Evolutionary conservation across 106 monocot species (phyloP), one percentile per base, ranked within the genome.

Genomic region (Hemerocallis citrina): DNA sequence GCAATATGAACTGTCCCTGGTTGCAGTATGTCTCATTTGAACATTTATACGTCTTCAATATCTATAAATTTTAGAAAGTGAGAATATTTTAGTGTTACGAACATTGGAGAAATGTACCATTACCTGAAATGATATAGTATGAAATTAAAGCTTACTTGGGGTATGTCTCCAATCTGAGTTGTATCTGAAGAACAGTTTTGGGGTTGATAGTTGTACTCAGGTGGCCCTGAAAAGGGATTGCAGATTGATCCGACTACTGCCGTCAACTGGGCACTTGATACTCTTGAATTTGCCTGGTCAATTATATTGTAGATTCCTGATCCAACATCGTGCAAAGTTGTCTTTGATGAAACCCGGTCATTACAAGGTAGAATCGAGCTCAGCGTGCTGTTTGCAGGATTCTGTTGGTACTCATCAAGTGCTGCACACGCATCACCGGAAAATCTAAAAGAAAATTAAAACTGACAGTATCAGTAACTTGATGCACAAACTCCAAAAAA

Each of bases 221-320:
- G 96, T 37, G 96, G 83, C 20, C 76, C 74, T 14, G 91, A 82
- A 54, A 98, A 91, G 39, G 96, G 96, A 54, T 98, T 98, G 81
- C 96, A 98, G 3, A 98, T 56, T 46, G 74, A 81, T 52, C 67
- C 59, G 23, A 85, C 20, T 10, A 44, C 63, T 38, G 72, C 52
- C 11, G 66, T 52, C 45, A 72, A 56, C 19, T 73, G 77, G 24
- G 72, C 23, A 31, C 37, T 48, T 59, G 83, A 84, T 37, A 98
- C 87, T 28, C 85, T 84, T 44, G 72, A 62, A 75, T 98, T 98
- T 36, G 85, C 86, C 90, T 91, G 62, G 21, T 84, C 61, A 40
- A 91, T 77, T 61, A 84, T 30, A 41, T 76, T 66, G 43, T 87
- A 49, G 29, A 98, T 77, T 35, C 73, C 75, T 38, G 43, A 62